phyloP scores from a whole-genome alignment of 192 early-diverging fungal genomes.

The Mortierella antarctica region DNA sequence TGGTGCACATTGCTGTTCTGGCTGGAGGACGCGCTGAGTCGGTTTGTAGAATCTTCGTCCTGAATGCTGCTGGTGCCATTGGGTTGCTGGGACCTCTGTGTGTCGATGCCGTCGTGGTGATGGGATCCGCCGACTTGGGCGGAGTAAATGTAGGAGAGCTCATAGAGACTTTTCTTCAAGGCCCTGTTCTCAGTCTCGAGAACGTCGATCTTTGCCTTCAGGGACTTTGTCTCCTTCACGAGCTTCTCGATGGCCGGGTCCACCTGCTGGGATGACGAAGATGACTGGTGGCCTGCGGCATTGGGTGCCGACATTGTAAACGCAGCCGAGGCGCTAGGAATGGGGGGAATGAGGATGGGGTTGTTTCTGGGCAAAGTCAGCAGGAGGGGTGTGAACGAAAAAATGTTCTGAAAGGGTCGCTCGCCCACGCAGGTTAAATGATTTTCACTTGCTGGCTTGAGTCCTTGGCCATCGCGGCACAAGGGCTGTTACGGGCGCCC shows the following conservation, averaged over 20 bases:
- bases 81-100: constrained; percentile 57
- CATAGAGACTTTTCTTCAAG: constrained; percentile 86
- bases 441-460: too few species aligned
- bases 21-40: not conserved
- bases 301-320: constrained; percentile 38
- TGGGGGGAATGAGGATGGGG: not conserved
- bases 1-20: constrained; percentile 3
- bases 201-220: constrained; percentile 80
- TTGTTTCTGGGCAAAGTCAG: not conserved
- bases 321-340: not conserved
- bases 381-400: not conserved
- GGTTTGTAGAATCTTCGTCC: constrained; percentile 12
- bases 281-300: constrained; percentile 24
- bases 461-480: too few species aligned
- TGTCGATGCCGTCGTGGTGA: constrained; percentile 25
- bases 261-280: constrained; percentile 48
- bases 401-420: too few species aligned
- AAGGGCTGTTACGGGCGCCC: too few species aligned
- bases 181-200: constrained; percentile 81
- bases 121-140: constrained; percentile 37
- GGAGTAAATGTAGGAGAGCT: constrained; percentile 79
- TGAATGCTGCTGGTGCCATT: constrained; percentile 40
- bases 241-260: constrained; percentile 65
- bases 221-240: constrained; percentile 71
- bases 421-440: too few species aligned